Conservation (phyloP, 345 rosid species). For the Hibiscus mutabilis region DNA sequence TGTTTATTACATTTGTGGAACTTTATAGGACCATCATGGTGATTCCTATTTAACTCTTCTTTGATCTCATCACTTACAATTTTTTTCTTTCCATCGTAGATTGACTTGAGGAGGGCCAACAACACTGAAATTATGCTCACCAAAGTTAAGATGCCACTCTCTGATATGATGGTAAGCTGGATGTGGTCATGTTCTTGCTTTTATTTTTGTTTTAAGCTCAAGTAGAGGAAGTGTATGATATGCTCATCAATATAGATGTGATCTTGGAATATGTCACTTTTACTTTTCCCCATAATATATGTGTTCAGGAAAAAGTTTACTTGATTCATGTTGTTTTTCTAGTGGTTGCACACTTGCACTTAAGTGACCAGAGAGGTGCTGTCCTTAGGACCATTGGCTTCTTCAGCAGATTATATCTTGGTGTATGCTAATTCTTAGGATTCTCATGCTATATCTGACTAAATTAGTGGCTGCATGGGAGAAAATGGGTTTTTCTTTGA, state of each 20-base stretch:
- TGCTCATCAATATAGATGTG: neutral
- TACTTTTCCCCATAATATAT: neutral
- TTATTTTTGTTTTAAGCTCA: neutral
- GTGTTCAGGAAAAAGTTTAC: neutral
- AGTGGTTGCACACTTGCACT: neutral
- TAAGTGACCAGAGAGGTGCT: neutral
- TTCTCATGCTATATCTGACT: neutral
- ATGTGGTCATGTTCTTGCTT: slow-evolving; percentile 1
- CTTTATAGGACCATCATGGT: neutral
- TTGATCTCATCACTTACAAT: neutral
- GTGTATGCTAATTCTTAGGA: slow-evolving; percentile 9
- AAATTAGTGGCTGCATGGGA: neutral
- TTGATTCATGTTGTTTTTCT: slow-evolving; percentile 1
- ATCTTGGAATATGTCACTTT: neutral
- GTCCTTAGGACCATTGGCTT: slow-evolving; percentile 3
- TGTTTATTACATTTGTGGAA: neutral
- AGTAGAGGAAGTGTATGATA: neutral
- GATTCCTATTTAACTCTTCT: neutral
- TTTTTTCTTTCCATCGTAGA: slow-evolving; percentile 36
- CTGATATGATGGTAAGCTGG: slow-evolving; percentile 96
- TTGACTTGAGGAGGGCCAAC: slow-evolving; percentile 95
- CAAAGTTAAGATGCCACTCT: slow-evolving; percentile 96
- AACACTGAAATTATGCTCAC: slow-evolving; percentile 99
- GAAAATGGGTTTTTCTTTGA: neutral
- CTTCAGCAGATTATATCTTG: neutral